These are phyloP conservation scores for Fusarium globosum DNA, from an alignment of 2,329 filamentous ascomycete genomes.

Conservation along the genomic window DNA sequence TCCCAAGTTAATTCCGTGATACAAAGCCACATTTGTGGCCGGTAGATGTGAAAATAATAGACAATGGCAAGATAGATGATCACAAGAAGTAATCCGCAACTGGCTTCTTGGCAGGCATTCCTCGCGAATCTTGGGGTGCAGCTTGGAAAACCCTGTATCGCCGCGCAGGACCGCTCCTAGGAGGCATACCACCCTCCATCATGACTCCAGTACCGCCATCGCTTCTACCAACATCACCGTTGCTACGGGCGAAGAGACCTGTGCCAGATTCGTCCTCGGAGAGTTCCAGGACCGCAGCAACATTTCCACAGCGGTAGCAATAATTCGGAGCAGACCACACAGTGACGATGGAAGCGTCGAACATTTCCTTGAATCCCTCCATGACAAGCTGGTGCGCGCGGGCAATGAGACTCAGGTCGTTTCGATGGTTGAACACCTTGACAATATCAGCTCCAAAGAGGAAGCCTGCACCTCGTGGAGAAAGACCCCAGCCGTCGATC, in stretches of 20 bases:
- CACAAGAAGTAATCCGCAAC: slow-evolving; percentile 95
- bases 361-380: slow-evolving; percentile 99
- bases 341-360: slow-evolving; percentile 93
- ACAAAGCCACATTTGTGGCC: slow-evolving; percentile 27
- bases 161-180: slow-evolving; percentile 78
- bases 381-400: slow-evolving; percentile 97
- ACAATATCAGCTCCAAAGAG: slow-evolving; percentile 96
- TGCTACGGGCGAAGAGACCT: slow-evolving; percentile 75
- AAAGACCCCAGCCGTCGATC: slow-evolving; percentile 96
- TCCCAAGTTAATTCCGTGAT: slow-evolving; percentile 32
- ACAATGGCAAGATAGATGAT: slow-evolving; percentile 19
- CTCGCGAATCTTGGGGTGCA: slow-evolving; percentile 92
- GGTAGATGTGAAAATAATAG: slow-evolving; percentile 9
- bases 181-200: slow-evolving; percentile 58
- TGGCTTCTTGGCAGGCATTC: slow-evolving; percentile 99
- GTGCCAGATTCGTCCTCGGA: slow-evolving; percentile 86
- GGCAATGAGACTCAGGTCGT: slow-evolving; percentile 91
- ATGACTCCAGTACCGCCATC: slow-evolving; percentile 62
- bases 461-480: slow-evolving; percentile 93
- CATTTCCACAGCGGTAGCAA: slow-evolving; percentile 95
- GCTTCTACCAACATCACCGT: slow-evolving; percentile 74
- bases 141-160: slow-evolving; percentile 96
- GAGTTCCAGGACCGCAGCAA: slow-evolving; percentile 93
- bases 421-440: slow-evolving; percentile 93
- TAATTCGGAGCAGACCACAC: slow-evolving; percentile 99